Evolutionary conservation across 176 grass and related monocot species (phyloP), one percentile per base, ranked within the genome.

Genomic region (Phoenix dactylifera): DNA sequence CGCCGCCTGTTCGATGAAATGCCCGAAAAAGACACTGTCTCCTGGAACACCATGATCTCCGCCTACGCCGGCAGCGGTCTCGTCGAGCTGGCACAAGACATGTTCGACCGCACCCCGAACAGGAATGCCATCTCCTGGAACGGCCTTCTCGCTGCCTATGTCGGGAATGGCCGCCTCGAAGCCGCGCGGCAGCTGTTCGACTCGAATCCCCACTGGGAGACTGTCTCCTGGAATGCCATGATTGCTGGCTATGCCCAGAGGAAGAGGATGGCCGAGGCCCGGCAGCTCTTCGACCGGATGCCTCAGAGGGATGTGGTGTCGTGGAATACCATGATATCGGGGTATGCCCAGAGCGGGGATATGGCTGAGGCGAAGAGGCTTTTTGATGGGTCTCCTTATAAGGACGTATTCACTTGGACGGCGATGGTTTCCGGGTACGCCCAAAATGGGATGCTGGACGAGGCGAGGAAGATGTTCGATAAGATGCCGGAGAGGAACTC

Each of bases 401-500:
- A 71, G 19, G 92, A 97, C 24, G 87, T 97, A 4, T 97, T 91
- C 71, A 97, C 84, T 14, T 97, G 92, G 84, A 97, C 87, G 4
- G 87, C 92, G 7, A 52, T 91, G 54, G 70, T 97, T 15, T 97
- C 87, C 56, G 92, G 92, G 0, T 97, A 88, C 56, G 84, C 92
- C 15, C 84, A 91, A 55, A 97, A 97, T 67, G 87, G 87, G 26
- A 88, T 85, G 75, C 62, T 97, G 6, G 81, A 80, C 18, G 87
- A 91, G 55, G 78, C 87, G 18, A 82, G 78, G 62, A 69, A 23
- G 67, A 66, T 85, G 59, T 97, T 97, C 66, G 80, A 90, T 72
- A 79, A 60, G 62, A 97, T 97, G 92, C 92, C 87, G 6, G 76
- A 91, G 54, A 77, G 85, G 59, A 91, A 97, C 28, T 32, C 76